Evolutionary conservation across 2,329 filamentous ascomycete species (phyloP).

Genomic region (Cordyceps militaris): DNA sequence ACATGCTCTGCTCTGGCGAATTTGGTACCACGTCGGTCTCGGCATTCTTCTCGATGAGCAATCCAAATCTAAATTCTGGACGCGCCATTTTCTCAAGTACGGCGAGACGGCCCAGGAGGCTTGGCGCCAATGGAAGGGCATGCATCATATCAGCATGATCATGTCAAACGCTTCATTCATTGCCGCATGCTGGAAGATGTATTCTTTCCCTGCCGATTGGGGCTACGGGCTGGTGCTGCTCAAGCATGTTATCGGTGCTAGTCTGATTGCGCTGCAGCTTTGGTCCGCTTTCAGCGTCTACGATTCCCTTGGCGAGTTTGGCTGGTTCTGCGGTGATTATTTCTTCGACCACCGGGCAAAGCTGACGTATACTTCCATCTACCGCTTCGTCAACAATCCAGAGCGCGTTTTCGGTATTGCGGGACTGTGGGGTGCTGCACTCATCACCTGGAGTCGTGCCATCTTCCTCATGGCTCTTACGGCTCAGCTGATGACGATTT

Average conservation of each 20-base stretch:
- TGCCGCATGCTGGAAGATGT: constrained; percentile 94
- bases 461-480: constrained; percentile 82
- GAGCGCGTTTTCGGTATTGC: constrained; percentile 90
- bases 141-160: constrained; percentile 87
- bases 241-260: constrained; percentile 76
- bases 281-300: constrained; percentile 95
- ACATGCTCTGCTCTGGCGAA: constrained; percentile 74
- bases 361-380: constrained; percentile 93
- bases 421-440: constrained; percentile 88
- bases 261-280: constrained; percentile 76
- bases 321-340: constrained; percentile 99
- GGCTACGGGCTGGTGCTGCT: constrained; percentile 76
- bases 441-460: constrained; percentile 83
- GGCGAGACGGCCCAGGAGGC: constrained; percentile 86
- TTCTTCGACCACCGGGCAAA: constrained; percentile 86
- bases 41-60: constrained; percentile 79
- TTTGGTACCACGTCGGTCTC: constrained; percentile 88
- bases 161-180: constrained; percentile 86
- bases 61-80: constrained; percentile 89
- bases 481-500: constrained; percentile 77
- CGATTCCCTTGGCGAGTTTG: constrained; percentile 92
- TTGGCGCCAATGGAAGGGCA: constrained; percentile 95
- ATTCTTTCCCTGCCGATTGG: constrained; percentile 80
- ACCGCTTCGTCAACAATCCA: constrained; percentile 95
- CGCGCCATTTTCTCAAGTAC: constrained; percentile 93